phyloP scores from a whole-genome alignment of 2,329 filamentous ascomycete genomes.

The Annulohypoxylon truncatum region DNA sequence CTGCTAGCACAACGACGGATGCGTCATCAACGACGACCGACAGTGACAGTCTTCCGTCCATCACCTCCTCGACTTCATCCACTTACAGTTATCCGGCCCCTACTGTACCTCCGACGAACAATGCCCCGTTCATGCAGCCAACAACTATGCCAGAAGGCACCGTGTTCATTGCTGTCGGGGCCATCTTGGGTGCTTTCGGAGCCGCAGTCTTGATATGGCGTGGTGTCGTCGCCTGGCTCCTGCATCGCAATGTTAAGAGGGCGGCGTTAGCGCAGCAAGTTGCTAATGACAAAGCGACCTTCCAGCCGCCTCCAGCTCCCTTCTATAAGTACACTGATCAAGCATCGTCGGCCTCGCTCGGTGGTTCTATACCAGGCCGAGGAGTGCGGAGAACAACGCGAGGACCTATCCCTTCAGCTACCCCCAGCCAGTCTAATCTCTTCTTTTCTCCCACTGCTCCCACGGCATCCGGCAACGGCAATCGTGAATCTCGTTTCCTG shows the following conservation, averaged over 20 bases:
- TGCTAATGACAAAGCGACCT: slow-evolving; percentile 76
- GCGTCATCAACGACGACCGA: slow-evolving; percentile 23
- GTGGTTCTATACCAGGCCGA: slow-evolving; percentile 61
- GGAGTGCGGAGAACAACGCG: slow-evolving; percentile 64
- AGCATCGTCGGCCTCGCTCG: slow-evolving; percentile 64
- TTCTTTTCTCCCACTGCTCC: slow-evolving; percentile 96
- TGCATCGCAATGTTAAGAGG: slow-evolving; percentile 90
- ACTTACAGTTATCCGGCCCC: slow-evolving; percentile 74
- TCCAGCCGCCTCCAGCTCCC: slow-evolving; percentile 66
- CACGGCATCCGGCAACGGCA: slow-evolving; percentile 60
- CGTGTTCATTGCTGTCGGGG: slow-evolving; percentile 94
- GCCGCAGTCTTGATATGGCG: slow-evolving; percentile 90
- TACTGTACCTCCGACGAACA: slow-evolving; percentile 81
- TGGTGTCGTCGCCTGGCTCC: slow-evolving; percentile 84
- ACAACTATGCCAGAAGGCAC: slow-evolving; percentile 90
- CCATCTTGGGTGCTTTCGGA: slow-evolving; percentile 84
- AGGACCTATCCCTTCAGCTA: slow-evolving; percentile 64
- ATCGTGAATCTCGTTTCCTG: slow-evolving; percentile 82
- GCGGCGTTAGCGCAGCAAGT: slow-evolving; percentile 81
- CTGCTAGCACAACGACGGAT: slow-evolving; percentile 30
- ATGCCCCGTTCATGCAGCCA: slow-evolving; percentile 92
- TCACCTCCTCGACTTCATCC: slow-evolving; percentile 32
- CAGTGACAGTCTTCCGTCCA: slow-evolving; percentile 7
- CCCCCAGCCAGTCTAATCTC: slow-evolving; percentile 74
- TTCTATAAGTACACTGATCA: slow-evolving; percentile 75